These are phyloP conservation scores for Funneliformis geosporum DNA, from an alignment of 192 early-diverging fungal species.

Conservation along the genomic window DNA sequence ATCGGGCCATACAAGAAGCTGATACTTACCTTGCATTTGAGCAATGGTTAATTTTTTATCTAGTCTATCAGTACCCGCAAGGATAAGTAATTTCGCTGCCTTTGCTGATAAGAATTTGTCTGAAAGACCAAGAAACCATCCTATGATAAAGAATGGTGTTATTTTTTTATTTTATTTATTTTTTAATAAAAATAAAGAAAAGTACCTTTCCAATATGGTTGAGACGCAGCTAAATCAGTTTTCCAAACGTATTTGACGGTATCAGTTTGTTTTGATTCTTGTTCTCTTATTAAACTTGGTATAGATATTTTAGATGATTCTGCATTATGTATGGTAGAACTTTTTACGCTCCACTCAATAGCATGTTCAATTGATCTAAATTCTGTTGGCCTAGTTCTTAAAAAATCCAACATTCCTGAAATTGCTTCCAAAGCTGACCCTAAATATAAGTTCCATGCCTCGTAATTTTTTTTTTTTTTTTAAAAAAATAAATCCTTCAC, in stretches of 20 bases:
- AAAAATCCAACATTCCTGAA: constrained; percentile 46
- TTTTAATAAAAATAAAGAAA: no score
- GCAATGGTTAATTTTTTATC: constrained; percentile 77
- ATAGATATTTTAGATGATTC: constrained; percentile 73
- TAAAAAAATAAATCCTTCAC: not conserved
- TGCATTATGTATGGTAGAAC: constrained; percentile 57
- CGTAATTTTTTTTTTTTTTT: no score
- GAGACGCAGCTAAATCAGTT: constrained; percentile 61
- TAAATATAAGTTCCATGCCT: constrained; percentile 16
- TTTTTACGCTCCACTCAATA: constrained; percentile 57
- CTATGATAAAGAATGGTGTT: not conserved
- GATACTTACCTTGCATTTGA: constrained; percentile 82
- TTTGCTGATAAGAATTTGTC: constrained; percentile 63
- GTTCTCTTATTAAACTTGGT: constrained; percentile 58
- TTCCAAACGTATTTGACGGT: constrained; percentile 54
- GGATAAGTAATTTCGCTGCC: constrained; percentile 64
- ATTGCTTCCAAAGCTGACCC: constrained; percentile 61
- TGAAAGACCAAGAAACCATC: constrained; percentile 63
- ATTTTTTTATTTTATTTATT: not conserved
- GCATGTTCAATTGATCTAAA: constrained; percentile 55
- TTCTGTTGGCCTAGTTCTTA: constrained; percentile 48
- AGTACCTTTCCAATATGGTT: constrained; percentile 68
- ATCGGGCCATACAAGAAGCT: constrained; percentile 66
- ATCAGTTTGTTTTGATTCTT: constrained; percentile 26
- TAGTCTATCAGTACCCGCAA: constrained; percentile 75